Evolutionary conservation across 83 land plant genomes (phyloP).

Genomic region (Picea mariana): DNA sequence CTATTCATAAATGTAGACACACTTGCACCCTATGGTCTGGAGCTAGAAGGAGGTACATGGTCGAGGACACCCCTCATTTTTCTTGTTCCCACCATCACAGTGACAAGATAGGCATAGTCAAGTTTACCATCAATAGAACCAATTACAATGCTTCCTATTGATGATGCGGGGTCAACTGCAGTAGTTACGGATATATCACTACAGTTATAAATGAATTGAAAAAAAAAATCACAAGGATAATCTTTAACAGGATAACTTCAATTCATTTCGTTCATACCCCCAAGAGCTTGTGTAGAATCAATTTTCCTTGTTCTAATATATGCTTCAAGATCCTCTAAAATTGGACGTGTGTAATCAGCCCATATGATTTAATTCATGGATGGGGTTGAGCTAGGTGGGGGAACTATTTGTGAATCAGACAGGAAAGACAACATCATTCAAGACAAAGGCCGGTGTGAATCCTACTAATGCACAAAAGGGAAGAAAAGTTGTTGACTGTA

Average conservation of each 20-base stretch:
- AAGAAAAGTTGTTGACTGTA: not conserved
- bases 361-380: conserved; percentile 7
- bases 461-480: not conserved
- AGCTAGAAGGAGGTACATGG: conserved; percentile 22
- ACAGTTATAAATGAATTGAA: not conserved
- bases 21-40: no score
- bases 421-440: not conserved
- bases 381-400: not conserved
- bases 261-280: not conserved
- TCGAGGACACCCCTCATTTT: conserved; percentile 33
- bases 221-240: not conserved
- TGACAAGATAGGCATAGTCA: conserved; percentile 42
- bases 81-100: conserved; percentile 40
- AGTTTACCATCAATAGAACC: conserved; percentile 45
- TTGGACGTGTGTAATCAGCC: not conserved
- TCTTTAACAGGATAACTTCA: no score
- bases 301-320: not conserved
- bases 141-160: conserved; percentile 30
- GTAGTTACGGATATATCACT: not conserved
- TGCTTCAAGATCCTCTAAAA: not conserved
- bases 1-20: no score
- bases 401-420: not conserved
- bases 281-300: conserved; percentile 24
- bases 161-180: conserved; percentile 38
- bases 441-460: not conserved